Base-by-base conservation (phyloP, 306 rosid species). In the Begonia masoniana region DNA sequence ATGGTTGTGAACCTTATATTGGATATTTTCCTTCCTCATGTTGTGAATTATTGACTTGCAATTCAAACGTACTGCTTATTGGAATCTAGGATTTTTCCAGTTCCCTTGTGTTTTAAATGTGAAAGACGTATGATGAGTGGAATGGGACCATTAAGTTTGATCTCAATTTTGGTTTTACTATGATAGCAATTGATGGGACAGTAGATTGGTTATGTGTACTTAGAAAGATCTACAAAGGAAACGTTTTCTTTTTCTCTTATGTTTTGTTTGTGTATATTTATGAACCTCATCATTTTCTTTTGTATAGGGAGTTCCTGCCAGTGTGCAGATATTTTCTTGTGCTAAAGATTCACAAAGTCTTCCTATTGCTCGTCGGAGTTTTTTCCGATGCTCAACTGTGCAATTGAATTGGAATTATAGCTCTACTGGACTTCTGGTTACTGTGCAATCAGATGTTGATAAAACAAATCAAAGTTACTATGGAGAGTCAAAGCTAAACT, bases 401-500 rank as follows among this genome's bases (percentile, higher is more conserved):
- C 97, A 85, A 66, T 68, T 89, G 67, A 73, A 61, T 51, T 89
- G 97, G 97, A 89, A 89, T 61, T 63, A 15, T 39, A 85, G 95
- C 54, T 89, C 97, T 17, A 78, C 85, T 47, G 97, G 97, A 54
- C 94, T 89, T 65, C 68, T 89, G 49, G 80, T 78, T 63, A 62
- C 83, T 56, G 97, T 66, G 58, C 97, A 89, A 68, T 75, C 97
- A 26, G 97, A 89, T 73, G 94, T 85, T 46, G 97, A 85, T 65
- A 89, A 85, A 82, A 89, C 95, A 65, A 89, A 89, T 71, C 97
- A 89, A 61, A 89, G 97, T 78, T 89, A 89, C 72, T 82, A 82
- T 54, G 95, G 97, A 57, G 97, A 89, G 64, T 78, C 97, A 35
- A 89, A 85, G 75, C 72, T 89, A 58, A 74, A 71, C 85, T 85